Base-by-base conservation (phyloP, 2,329 filamentous ascomycete genomes). In the Eutypa lata region DNA sequence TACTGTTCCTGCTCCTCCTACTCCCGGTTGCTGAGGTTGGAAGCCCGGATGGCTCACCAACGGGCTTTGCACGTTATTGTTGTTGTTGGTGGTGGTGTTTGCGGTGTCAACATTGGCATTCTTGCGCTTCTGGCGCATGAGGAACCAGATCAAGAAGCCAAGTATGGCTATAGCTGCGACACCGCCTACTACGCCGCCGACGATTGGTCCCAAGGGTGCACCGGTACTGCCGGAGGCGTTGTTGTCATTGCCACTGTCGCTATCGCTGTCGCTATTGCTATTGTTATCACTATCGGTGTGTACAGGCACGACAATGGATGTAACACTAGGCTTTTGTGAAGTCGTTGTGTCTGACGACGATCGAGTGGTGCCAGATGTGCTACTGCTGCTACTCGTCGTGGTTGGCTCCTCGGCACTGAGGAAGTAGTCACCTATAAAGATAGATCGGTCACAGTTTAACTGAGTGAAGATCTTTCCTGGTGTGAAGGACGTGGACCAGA, bases 391-490 rank as follows among this genome's bases (percentile, higher is more conserved):
- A 18, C 35, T 45, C 3, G 7, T 22, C 2, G 8, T 47, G 10
- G 11, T 31, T 31, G 26, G 26, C 6, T 10, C 10, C 26, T 31
- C 26, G 10, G 10, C 5, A 31, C 6, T 10, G 26, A 31, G 44
- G 2, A 40, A n/a, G 26, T 18, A 5, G 35, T 48, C 31, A 21
- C 16, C 18, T 45, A 18, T 33, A 22, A 13, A 16, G 19, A 19
- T 22, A 18, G 10, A 31, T 22, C 18, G 48, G 45, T 59, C 51
- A 52, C 61, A 63, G 42, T 55, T 53, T 48, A 51, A 59, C 26
- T 61, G 42, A 7, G 53, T 60, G 51, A 59, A 80, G 3, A 59
- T 37, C 11, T 50, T 33, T 19, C 57, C 58, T 3, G 61, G 59
- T 3, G 56, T 56, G 7, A 46, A 55, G 3, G 53, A 48, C 5